These are phyloP conservation scores for Plasmodium vivax DNA, from an alignment of 169 alveolate species.

Conservation along the genomic window DNA sequence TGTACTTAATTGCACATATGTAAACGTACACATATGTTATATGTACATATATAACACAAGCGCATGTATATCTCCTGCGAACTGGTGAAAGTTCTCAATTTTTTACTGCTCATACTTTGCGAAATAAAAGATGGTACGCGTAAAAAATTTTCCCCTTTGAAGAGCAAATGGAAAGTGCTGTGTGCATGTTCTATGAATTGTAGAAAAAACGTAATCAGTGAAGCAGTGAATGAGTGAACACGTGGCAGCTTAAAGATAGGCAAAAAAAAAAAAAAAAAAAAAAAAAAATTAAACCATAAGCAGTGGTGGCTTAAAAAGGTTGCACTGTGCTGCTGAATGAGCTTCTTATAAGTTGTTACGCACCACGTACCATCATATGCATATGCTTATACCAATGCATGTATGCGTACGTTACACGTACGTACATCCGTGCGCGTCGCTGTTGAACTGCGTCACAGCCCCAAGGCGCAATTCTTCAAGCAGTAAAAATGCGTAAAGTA, in stretches of 20 bases:
- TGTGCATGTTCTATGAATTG: background rate
- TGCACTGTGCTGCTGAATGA: background rate
- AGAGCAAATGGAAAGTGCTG: conserved; percentile 1
- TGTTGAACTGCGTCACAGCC: background rate
- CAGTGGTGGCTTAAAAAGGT: background rate
- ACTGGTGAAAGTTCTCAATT: background rate
- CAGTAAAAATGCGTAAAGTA: background rate
- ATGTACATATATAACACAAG: background rate
- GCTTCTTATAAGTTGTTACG: background rate
- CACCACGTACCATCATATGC: background rate
- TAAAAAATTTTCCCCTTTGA: background rate
- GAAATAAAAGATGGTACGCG: background rate
- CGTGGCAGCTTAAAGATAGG: background rate
- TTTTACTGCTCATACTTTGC: background rate
- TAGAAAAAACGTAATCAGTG: background rate
- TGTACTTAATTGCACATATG: background rate
- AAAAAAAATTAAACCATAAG: background rate
- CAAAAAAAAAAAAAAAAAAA: background rate
- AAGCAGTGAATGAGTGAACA: background rate
- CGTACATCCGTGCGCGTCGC: background rate
- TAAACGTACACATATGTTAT: background rate
- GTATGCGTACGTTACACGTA: background rate
- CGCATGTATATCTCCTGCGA: background rate
- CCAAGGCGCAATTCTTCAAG: background rate
- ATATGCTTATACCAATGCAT: background rate